Evolutionary conservation across 1,284 basidiomycete species (phyloP).

Genomic region (Volvariella surrecta): DNA sequence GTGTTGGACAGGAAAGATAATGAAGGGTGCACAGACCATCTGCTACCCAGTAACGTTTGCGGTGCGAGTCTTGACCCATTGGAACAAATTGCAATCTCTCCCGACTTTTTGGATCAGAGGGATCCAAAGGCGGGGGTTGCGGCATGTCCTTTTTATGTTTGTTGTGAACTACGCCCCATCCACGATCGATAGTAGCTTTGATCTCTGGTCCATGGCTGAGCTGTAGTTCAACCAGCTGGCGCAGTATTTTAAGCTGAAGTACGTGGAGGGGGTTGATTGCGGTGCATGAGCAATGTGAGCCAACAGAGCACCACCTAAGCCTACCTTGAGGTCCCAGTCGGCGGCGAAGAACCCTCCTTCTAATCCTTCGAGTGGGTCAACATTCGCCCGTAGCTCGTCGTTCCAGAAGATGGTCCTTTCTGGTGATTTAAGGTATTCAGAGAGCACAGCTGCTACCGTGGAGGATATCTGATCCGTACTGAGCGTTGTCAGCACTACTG

Average conservation of each 20-base stretch:
- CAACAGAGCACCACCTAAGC: conserved; percentile 13
- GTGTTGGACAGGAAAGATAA: conserved; percentile 24
- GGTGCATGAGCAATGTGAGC: conserved; percentile 5
- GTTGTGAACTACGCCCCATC: conserved; percentile 74
- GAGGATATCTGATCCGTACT: conserved; percentile 71
- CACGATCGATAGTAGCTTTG: conserved; percentile 66
- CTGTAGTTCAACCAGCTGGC: conserved; percentile 73
- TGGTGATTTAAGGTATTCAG: conserved; percentile 60
- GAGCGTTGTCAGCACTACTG: conserved; percentile 14
- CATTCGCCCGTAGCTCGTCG: conserved; percentile 51
- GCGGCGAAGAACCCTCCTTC: conserved; percentile 64
- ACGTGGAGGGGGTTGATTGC: conserved; percentile 15
- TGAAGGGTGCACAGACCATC: conserved; percentile 66
- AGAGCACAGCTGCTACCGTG: conserved; percentile 55
- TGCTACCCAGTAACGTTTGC: conserved; percentile 72
- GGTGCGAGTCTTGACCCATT: conserved; percentile 61
- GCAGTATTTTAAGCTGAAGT: conserved; percentile 65
- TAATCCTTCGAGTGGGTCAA: conserved; percentile 59
- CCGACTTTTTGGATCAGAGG: conserved; percentile 52
- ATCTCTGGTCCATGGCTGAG: conserved; percentile 57
- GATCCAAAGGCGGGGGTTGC: conserved; percentile 39
- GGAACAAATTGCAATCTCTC: conserved; percentile 56
- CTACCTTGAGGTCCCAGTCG: conserved; percentile 71
- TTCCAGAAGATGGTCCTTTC: conserved; percentile 76
- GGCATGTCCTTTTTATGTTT: conserved; percentile 74